These are phyloP conservation scores for Cnidoscolus chayamansa DNA, from an alignment of 441 rosid species.

Conservation along the genomic window DNA sequence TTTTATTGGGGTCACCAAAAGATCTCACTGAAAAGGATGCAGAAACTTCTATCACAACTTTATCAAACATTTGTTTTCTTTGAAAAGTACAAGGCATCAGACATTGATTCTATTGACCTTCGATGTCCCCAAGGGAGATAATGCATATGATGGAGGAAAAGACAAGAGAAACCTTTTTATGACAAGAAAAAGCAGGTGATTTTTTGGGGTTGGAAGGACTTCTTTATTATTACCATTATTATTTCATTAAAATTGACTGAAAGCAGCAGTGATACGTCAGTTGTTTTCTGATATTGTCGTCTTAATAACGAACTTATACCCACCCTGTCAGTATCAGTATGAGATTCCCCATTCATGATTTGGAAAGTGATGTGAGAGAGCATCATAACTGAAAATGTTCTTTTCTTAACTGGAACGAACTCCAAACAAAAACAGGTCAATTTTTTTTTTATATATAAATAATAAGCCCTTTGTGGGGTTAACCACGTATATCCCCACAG, in stretches of 20 bases:
- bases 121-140: too few species aligned
- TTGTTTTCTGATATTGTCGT: slow-evolving; percentile 3
- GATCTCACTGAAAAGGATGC: slow-evolving; percentile 27
- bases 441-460: neutral
- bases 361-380: slow-evolving; percentile 32
- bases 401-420: neutral
- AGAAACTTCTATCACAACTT: slow-evolving; percentile 21
- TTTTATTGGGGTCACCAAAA: slow-evolving; percentile 20
- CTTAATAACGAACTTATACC: slow-evolving; percentile 19
- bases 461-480: slow-evolving; percentile 22
- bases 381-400: slow-evolving; percentile 12
- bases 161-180: slow-evolving; percentile 26
- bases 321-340: slow-evolving; percentile 31
- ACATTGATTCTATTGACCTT: slow-evolving; percentile 29
- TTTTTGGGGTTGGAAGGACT: slow-evolving; percentile 11
- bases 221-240: too few species aligned
- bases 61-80: slow-evolving; percentile 5
- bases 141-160: slow-evolving; percentile 14
- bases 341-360: slow-evolving; percentile 21
- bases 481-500: neutral
- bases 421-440: slow-evolving; percentile 30
- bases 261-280: slow-evolving; percentile 33
- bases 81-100: slow-evolving; percentile 31
- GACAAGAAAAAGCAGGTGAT: slow-evolving; percentile 13
- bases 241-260: slow-evolving; percentile 19